These are phyloP conservation scores for Penicillium antarcticum DNA, from an alignment of 495 filamentous ascomycete species.

Conservation along the genomic window DNA sequence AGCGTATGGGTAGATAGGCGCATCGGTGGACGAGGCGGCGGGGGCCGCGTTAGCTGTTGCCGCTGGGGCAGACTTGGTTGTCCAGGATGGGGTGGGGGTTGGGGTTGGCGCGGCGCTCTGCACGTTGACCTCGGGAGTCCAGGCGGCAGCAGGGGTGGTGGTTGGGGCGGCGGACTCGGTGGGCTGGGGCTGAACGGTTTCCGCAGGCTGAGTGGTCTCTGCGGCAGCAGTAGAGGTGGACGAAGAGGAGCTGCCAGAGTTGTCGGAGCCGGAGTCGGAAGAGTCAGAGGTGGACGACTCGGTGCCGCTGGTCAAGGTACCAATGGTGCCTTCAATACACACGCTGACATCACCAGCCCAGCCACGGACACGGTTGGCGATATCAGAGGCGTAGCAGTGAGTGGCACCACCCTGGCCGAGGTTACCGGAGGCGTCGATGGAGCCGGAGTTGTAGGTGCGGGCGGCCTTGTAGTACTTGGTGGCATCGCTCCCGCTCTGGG, in stretches of 20 bases:
- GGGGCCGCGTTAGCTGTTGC: conserved; percentile 11
- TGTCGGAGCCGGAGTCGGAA: neutral
- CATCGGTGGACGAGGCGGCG: neutral
- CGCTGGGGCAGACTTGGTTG: conserved; percentile 12
- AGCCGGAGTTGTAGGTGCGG: conserved; percentile 58
- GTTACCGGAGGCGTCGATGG: conserved; percentile 40
- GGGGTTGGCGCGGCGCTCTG: neutral
- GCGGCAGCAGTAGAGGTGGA: conserved; percentile 1
- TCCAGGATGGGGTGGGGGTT: conserved; percentile 4
- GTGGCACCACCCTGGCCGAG: conserved; percentile 50
- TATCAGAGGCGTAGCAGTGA: conserved; percentile 53
- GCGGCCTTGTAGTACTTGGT: conserved; percentile 48
- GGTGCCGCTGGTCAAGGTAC: conserved; percentile 2
- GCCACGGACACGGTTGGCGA: conserved; percentile 55
- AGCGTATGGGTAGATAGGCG: conserved; percentile 30
- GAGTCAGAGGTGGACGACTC: conserved; percentile 3
- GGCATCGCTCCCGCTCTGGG: conserved; percentile 26
- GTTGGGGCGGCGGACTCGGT: neutral
- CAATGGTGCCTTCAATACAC: conserved; percentile 16
- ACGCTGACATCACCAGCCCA: conserved; percentile 33
- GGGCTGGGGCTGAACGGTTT: conserved; percentile 1
- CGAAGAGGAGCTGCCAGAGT: conserved; percentile 12
- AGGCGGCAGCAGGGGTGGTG: neutral
- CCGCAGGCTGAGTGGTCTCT: neutral
- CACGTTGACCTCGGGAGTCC: neutral